Evolutionary conservation across 345 rosid species (phyloP).

Genomic region (Xanthoceras sorbifolium): DNA sequence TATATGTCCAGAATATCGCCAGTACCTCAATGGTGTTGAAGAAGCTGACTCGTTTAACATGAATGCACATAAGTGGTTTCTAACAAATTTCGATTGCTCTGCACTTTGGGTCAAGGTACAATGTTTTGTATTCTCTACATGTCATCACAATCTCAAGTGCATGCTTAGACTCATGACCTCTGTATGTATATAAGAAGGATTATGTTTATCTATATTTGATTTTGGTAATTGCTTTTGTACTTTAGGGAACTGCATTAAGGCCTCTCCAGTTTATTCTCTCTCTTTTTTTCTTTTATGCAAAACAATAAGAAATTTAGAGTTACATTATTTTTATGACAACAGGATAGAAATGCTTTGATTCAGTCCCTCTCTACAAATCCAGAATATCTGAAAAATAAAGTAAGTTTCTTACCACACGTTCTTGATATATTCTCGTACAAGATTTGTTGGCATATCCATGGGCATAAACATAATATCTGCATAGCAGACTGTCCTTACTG

Average conservation of each 20-base stretch:
- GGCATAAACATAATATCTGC: neutral
- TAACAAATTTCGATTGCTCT: constrained; percentile 89
- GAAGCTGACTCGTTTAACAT: constrained; percentile 89
- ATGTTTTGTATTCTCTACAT: constrained; percentile 4
- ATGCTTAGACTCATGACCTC: neutral
- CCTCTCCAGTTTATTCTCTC: neutral
- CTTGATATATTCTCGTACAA: neutral
- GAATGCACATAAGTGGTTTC: constrained; percentile 94
- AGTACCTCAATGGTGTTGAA: constrained; percentile 78
- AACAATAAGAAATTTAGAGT: neutral
- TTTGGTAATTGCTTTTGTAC: neutral
- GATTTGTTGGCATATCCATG: neutral
- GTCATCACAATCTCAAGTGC: neutral
- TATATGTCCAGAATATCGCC: constrained; percentile 81
- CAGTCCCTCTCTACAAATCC: constrained; percentile 92
- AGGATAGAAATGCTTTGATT: constrained; percentile 75
- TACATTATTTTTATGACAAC: constrained; percentile 28
- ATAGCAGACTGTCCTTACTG: neutral
- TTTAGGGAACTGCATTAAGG: neutral
- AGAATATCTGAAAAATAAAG: constrained; percentile 85
- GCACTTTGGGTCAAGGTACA: constrained; percentile 88
- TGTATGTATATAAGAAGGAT: neutral
- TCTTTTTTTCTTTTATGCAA: neutral
- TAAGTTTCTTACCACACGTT: constrained; percentile 26
- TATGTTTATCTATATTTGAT: neutral